Evolutionary conservation across 805 yeast species (phyloP), one percentile per base, ranked within the genome.

Genomic region (Yarrowia deformans): DNA sequence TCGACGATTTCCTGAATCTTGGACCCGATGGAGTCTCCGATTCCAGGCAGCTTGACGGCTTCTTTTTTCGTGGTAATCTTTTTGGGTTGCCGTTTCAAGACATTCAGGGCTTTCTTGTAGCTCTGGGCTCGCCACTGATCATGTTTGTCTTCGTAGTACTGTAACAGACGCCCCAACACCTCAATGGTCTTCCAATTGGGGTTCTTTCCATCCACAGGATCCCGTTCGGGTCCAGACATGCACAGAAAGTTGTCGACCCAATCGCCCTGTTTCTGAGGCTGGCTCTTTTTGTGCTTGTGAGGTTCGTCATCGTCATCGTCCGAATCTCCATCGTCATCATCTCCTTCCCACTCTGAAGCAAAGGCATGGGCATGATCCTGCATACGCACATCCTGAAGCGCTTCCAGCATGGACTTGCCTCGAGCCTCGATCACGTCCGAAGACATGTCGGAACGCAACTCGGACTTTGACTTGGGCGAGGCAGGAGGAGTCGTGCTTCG

Each of bases 1-100:
- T 74, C 69, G n/a, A 76, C 72, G 13, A 84, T 81, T 71, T 84
- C 87, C 50, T 81, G 84, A 32, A 85, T 80, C 72, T 85, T 83
- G 2, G 67, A 69, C 0, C 83, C 82, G 42, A 84, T 78, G 1
- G 78, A 74, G 12, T 77, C 72, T 1, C 86, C 85, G 18, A 85
- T 73, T 0, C 83, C 82, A 0, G 81, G 80, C 23, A 83, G 72
- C 56, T 74, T 73, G 14, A 70, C 58, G 1, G 87, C 86, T 50
- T 85, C 81, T 1, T 73, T 70, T 0, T 77, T 78, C 1, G 80
- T 78, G 0, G 68, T 73, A 6, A 86, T 76, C 1, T 77, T 78
- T 6, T 69, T 70, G 4, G 73, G 70, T 7, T 72, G 58, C 0
- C 76, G 73, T 48, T 77, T 75, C 29, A 79, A 71, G 0, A 82